phyloP scores from a whole-genome alignment of 768 basidiomycete species.

The Mrakia blollopis region DNA sequence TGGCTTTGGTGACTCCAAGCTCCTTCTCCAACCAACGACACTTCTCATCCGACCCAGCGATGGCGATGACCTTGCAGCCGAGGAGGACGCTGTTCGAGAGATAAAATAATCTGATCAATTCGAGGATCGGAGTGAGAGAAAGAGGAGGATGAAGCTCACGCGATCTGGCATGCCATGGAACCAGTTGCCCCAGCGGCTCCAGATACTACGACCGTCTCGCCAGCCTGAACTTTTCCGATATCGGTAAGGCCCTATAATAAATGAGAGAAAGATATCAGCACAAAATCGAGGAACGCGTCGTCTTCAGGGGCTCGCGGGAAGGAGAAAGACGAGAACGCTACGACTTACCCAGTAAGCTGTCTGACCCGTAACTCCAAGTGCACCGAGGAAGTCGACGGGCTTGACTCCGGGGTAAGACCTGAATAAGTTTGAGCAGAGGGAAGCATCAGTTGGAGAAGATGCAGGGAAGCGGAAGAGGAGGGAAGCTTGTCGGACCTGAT shows the following conservation, averaged over 20 bases:
- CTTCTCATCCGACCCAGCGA: conserved; percentile 80
- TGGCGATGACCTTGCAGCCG: conserved; percentile 67
- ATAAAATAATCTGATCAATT: neutral
- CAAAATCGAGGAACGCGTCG: neutral
- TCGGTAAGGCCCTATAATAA: conserved; percentile 56
- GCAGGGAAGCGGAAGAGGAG: neutral
- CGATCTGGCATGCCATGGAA: conserved; percentile 46
- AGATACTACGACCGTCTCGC: conserved; percentile 78
- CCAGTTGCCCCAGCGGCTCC: conserved; percentile 91
- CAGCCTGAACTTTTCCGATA: conserved; percentile 69
- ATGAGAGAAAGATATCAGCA: neutral
- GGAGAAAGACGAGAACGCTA: neutral
- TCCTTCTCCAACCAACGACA: conserved; percentile 68
- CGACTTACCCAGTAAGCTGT: conserved; percentile 40
- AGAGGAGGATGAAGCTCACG: neutral
- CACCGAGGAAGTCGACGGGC: conserved; percentile 9
- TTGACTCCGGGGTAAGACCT: conserved; percentile 18
- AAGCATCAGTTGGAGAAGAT: neutral
- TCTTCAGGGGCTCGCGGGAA: neutral
- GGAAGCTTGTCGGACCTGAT: conserved; percentile 46
- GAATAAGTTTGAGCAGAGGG: neutral
- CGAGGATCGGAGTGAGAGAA: neutral
- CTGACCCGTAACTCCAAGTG: neutral
- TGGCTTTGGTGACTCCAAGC: conserved; percentile 70
- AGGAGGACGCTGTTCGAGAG: neutral